Conservation (phyloP, 2,329 filamentous ascomycete genomes). For the Tricladium varicosporioides region DNA sequence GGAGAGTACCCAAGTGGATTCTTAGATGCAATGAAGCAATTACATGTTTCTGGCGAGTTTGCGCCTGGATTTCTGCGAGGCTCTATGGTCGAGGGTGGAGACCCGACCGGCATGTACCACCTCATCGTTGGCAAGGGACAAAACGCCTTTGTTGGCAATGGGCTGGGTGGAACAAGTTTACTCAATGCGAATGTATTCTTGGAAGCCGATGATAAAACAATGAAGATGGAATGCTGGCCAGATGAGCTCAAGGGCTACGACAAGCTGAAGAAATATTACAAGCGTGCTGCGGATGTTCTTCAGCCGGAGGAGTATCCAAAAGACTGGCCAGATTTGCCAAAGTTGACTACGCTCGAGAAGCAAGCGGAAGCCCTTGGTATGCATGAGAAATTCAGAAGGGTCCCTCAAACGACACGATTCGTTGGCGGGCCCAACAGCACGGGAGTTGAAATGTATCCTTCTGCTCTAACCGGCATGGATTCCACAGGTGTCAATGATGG, state of each 20-base stretch:
- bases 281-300: slow-evolving; percentile 53
- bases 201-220: slow-evolving; percentile 52
- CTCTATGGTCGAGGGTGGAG: slow-evolving; percentile 45
- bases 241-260: slow-evolving; percentile 48
- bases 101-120: slow-evolving; percentile 62
- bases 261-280: slow-evolving; percentile 53
- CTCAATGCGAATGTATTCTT: slow-evolving; percentile 69
- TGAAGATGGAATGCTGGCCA: slow-evolving; percentile 57
- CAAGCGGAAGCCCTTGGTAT: slow-evolving; percentile 54
- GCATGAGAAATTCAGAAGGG: slow-evolving; percentile 51
- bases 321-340: slow-evolving; percentile 56
- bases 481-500: slow-evolving; percentile 64
- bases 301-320: slow-evolving; percentile 58
- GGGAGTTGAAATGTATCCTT: slow-evolving; percentile 63
- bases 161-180: slow-evolving; percentile 63
- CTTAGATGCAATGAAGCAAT: slow-evolving; percentile 46
- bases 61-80: slow-evolving; percentile 42
- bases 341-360: slow-evolving; percentile 54
- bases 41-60: slow-evolving; percentile 56
- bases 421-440: slow-evolving; percentile 57
- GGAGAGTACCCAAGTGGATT: slow-evolving; percentile 58
- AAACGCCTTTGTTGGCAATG: slow-evolving; percentile 47
- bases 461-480: slow-evolving; percentile 60
- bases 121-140: slow-evolving; percentile 61
- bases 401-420: slow-evolving; percentile 63